phyloP scores from a whole-genome alignment of 2,329 filamentous ascomycete species.

The Delphinella strobiligena region DNA sequence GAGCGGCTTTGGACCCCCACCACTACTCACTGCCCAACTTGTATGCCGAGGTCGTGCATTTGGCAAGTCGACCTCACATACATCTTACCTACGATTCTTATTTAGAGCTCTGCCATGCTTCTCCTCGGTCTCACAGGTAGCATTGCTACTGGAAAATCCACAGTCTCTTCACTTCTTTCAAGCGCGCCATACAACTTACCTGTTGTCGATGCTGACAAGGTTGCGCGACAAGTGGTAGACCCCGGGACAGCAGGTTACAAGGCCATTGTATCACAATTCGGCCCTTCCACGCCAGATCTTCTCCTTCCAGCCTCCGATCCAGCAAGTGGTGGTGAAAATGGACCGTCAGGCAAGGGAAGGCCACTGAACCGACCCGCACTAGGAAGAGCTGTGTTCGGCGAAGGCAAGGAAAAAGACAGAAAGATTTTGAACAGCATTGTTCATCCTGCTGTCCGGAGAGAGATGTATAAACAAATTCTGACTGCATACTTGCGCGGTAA shows the following conservation, averaged over 20 bases:
- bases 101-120: slow-evolving; percentile 51
- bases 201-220: slow-evolving; percentile 84
- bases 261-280: slow-evolving; percentile 72
- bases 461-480: slow-evolving; percentile 68
- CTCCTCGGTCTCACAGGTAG: slow-evolving; percentile 93
- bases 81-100: no score
- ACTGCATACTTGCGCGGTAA: slow-evolving; percentile 59
- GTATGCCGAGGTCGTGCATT: background rate
- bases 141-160: slow-evolving; percentile 97
- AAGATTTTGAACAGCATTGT: slow-evolving; percentile 78
- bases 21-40: no score
- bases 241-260: slow-evolving; percentile 77
- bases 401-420: slow-evolving; percentile 61
- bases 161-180: slow-evolving; percentile 73
- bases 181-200: slow-evolving; percentile 73
- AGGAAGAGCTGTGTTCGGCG: slow-evolving; percentile 76
- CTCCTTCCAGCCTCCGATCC: slow-evolving; percentile 47
- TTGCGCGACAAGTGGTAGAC: slow-evolving; percentile 88
- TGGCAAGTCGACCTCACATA: background rate
- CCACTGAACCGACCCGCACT: slow-evolving; percentile 79
- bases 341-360: slow-evolving; percentile 49
- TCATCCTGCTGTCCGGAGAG: slow-evolving; percentile 75
- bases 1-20: no score
- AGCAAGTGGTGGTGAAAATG: slow-evolving; percentile 33
- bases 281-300: slow-evolving; percentile 71